A percentile compares a stretch with the other conserved stretches of the same genome.
These are phyloP conservation scores for Eleusine coracana DNA, from an alignment of 176 grass and related monocot genomes.

Conservation along the genomic window DNA sequence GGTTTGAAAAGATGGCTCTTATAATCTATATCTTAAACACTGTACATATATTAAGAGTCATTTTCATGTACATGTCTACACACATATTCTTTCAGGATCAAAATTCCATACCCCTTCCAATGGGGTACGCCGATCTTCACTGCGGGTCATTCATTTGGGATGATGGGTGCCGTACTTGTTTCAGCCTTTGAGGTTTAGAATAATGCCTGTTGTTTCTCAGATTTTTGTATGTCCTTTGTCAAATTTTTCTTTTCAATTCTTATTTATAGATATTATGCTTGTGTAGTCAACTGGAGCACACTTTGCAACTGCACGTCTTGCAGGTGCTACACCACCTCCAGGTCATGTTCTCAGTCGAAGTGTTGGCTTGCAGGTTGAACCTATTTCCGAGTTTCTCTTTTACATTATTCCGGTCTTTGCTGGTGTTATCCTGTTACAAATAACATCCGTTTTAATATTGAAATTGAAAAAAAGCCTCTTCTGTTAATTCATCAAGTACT, in stretches of 20 bases:
- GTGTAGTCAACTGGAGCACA: slow-evolving; percentile 92
- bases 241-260: slow-evolving; percentile 27
- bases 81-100: slow-evolving; percentile 72
- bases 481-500: slow-evolving; percentile 10
- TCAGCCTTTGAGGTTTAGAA: slow-evolving; percentile 79
- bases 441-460: neutral
- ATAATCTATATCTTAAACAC: neutral
- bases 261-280: slow-evolving; percentile 12
- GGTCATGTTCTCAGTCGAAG: slow-evolving; percentile 82
- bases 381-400: slow-evolving; percentile 26
- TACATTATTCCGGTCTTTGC: neutral
- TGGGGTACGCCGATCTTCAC: slow-evolving; percentile 94
- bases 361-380: slow-evolving; percentile 84
- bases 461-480: neutral
- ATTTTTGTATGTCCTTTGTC: neutral
- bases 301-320: slow-evolving; percentile 86
- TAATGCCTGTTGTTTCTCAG: slow-evolving; percentile 10
- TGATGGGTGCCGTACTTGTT: slow-evolving; percentile 99
- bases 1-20: slow-evolving; percentile 18
- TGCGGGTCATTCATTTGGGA: slow-evolving; percentile 93
- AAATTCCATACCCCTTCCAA: slow-evolving; percentile 89
- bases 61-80: slow-evolving; percentile 29
- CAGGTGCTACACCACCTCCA: slow-evolving; percentile 93
- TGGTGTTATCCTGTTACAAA: neutral
- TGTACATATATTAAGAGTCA: slow-evolving; percentile 23